These are phyloP conservation scores for Fusarium buharicum DNA, from an alignment of 2,329 filamentous ascomycete species.

Conservation along the genomic window DNA sequence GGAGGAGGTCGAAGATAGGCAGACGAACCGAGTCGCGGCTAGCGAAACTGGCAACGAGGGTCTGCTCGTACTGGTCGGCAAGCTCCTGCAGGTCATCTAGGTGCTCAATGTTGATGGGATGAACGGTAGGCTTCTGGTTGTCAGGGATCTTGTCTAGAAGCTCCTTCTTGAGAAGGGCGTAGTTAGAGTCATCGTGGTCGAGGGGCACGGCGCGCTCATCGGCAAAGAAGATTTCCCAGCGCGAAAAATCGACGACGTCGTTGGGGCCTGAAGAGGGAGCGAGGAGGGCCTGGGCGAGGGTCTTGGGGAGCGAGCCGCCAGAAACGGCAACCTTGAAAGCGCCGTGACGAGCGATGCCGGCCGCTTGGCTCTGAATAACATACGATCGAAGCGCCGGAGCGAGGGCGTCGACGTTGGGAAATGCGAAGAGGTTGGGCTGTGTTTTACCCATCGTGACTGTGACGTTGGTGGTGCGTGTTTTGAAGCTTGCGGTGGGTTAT, in stretches of 20 bases:
- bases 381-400: conserved; percentile 83
- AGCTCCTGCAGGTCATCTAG: conserved; percentile 88
- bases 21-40: conserved; percentile 92
- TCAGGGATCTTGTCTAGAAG: conserved; percentile 87
- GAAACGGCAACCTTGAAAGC: conserved; percentile 93
- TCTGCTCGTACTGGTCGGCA: conserved; percentile 92
- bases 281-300: conserved; percentile 85
- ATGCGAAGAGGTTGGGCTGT: conserved; percentile 81
- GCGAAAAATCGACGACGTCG: conserved; percentile 78
- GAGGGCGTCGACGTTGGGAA: conserved; percentile 74
- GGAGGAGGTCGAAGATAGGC: conserved; percentile 92
- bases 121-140: conserved; percentile 74
- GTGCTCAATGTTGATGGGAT: conserved; percentile 74
- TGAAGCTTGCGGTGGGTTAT: conserved; percentile 32
- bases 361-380: conserved; percentile 82
- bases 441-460: conserved; percentile 61
- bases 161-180: conserved; percentile 85
- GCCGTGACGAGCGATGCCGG: conserved; percentile 81
- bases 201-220: conserved; percentile 96
- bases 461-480: conserved; percentile 39
- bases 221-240: conserved; percentile 99
- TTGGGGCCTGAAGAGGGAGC: conserved; percentile 60
- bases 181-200: conserved; percentile 94
- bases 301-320: conserved; percentile 90
- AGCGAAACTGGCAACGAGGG: conserved; percentile 85